These are phyloP conservation scores for Pseudognaphalium luteoalbum DNA, from an alignment of 129 eudicot genomes.

Conservation along the genomic window DNA sequence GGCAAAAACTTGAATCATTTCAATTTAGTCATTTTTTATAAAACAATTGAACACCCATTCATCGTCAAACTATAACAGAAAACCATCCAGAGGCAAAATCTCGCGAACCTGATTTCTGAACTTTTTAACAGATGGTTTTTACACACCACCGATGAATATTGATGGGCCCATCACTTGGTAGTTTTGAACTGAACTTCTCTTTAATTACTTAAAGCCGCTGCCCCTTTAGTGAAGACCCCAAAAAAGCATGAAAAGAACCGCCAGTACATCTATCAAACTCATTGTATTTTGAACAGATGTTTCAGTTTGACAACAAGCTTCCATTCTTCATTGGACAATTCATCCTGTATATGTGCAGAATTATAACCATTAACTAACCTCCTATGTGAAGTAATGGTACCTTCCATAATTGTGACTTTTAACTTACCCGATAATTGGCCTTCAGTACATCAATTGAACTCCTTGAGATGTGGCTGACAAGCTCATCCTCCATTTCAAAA, in stretches of 20 bases:
- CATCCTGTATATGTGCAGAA: constrained; percentile 48
- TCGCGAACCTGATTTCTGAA: background rate
- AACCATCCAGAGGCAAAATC: background rate
- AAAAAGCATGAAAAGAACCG: background rate
- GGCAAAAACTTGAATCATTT: background rate
- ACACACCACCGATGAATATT: background rate
- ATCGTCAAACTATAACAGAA: background rate
- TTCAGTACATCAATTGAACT: constrained; percentile 76
- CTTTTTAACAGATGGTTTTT: background rate
- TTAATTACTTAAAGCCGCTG: constrained; percentile 13
- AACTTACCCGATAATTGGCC: constrained; percentile 73
- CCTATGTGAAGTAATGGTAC: background rate
- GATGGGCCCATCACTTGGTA: background rate
- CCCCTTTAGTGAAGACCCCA: background rate
- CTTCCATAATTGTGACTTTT: background rate
- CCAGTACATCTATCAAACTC: constrained; percentile 16
- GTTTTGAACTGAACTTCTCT: background rate
- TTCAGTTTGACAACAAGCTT: constrained; percentile 72
- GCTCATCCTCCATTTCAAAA: constrained; percentile 92
- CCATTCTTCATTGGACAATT: constrained; percentile 72
- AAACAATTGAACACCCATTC: background rate
- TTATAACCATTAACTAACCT: background rate
- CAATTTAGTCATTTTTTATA: background rate
- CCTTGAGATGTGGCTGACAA: constrained; percentile 87
- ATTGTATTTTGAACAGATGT: constrained; percentile 75